Evolutionary conservation across 2,329 filamentous ascomycete genomes (phyloP).

Genomic region (Grosmannia clavigera): DNA sequence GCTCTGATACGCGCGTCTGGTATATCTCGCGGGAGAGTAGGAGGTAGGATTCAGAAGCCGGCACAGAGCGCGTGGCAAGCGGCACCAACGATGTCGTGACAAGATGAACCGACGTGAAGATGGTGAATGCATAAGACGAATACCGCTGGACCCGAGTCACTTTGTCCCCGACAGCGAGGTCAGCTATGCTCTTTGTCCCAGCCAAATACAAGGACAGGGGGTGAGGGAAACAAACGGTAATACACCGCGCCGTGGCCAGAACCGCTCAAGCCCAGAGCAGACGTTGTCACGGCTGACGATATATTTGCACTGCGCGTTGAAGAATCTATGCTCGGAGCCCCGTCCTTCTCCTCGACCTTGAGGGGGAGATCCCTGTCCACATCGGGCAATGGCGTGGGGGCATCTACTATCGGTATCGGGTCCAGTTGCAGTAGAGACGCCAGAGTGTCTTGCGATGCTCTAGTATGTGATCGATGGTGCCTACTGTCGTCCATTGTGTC

Average conservation of each 20-base stretch:
- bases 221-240: slow-evolving; percentile 48
- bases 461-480: slow-evolving; percentile 20
- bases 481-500: slow-evolving; percentile 11
- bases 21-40: slow-evolving; percentile 88
- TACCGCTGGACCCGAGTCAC: slow-evolving; percentile 62
- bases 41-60: slow-evolving; percentile 70
- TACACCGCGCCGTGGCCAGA: slow-evolving; percentile 57
- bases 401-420: slow-evolving; percentile 59
- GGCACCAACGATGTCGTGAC: slow-evolving; percentile 74
- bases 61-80: slow-evolving; percentile 57
- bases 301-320: neutral
- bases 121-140: slow-evolving; percentile 22
- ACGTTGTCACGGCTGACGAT: slow-evolving; percentile 1
- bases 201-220: neutral
- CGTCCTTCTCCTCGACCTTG: slow-evolving; percentile 21
- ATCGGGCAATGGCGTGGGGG: slow-evolving; percentile 26
- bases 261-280: slow-evolving; percentile 45
- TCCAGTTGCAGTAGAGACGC: slow-evolving; percentile 66
- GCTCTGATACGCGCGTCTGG: slow-evolving; percentile 70
- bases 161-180: slow-evolving; percentile 18
- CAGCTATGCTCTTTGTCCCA: neutral
- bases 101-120: slow-evolving; percentile 66
- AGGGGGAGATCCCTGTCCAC: slow-evolving; percentile 34
- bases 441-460: slow-evolving; percentile 40
- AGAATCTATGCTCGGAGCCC: neutral